Evolutionary conservation across 208 protist genomes (phyloP), one percentile per base, ranked within the genome.

Genomic region (Wallacemonas rigidus): DNA sequence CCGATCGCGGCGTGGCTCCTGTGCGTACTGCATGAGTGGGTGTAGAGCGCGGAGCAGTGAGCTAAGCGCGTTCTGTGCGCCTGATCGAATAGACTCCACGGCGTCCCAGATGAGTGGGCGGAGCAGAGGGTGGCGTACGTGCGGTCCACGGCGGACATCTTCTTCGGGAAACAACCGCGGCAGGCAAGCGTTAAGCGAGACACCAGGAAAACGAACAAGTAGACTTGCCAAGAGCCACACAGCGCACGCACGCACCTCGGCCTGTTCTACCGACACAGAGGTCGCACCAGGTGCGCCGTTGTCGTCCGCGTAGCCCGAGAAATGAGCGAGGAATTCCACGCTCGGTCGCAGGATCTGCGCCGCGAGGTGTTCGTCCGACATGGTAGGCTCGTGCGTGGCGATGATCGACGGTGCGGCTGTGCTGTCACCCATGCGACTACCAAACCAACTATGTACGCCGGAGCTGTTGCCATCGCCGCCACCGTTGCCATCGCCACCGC

Each of bases 111-210:
- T 57, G 17, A 95, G 73, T 12, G 90, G 90, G 14, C 80, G 85
- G 26, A 95, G 81, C n/a, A 93, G 74, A 6, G 90, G 90, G 54
- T 92, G 87, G 36, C 72, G 80, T 15, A 68, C 71, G 14, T 56
- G 45, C 9, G 67, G 63, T 11, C 81, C 71, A 47, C 72, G 41
- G 47, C 83, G 75, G n/a, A 83, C 74, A 61, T 92, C 87, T 50
- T 82, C 78, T 50, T 85, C 81, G 4, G 87, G 90, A 72, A 95
- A 95, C 2, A 95, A 69, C 44, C 85, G 41, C 12, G 90, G 85
- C 8, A 95, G 65, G 68, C 86, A 90, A 7, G 78, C 72, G 65
- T 92, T 90, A 48, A 94, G 83, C 2, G 75, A 47, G n/a, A 65
- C 56, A n/a, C 80, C 78, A 12, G 77, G 47, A 75, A 92, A 95